Evolutionary conservation across 129 eudicot genomes (phyloP).

Genomic region (Artemisia argyi): DNA sequence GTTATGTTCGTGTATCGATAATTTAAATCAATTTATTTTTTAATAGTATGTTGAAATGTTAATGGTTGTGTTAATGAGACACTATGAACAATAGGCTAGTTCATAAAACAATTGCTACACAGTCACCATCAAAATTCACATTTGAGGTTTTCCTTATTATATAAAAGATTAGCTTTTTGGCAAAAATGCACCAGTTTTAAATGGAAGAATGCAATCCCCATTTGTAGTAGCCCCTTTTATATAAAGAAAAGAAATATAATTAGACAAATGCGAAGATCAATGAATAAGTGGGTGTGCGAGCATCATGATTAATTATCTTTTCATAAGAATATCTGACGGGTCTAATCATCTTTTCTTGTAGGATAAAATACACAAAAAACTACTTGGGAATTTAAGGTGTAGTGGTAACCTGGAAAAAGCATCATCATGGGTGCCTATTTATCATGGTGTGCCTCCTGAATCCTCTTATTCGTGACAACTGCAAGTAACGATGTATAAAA

Average conservation of each 20-base stretch:
- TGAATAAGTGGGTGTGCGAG: not conserved
- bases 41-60: too few relatives aligned
- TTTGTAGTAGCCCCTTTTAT: constrained; percentile 88
- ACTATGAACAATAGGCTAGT: too few relatives aligned
- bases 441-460: constrained; percentile 65
- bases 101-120: too few relatives aligned
- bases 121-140: too few relatives aligned
- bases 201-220: constrained; percentile 79
- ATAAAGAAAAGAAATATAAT: constrained; percentile 17
- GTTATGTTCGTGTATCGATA: too few relatives aligned
- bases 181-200: constrained; percentile 74
- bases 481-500: too few relatives aligned
- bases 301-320: too few relatives aligned
- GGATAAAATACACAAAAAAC: not conserved
- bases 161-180: constrained; percentile 54
- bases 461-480: constrained; percentile 64
- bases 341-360: not conserved
- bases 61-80: too few relatives aligned
- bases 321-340: too few relatives aligned
- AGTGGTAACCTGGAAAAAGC: constrained; percentile 75
- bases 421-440: constrained; percentile 70
- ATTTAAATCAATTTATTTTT: too few relatives aligned
- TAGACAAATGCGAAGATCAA: not conserved
- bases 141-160: too few relatives aligned
- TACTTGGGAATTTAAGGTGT: not conserved